Base-by-base conservation (phyloP, 352 stramenopile species). In the Phytopythium ostracodes region DNA sequence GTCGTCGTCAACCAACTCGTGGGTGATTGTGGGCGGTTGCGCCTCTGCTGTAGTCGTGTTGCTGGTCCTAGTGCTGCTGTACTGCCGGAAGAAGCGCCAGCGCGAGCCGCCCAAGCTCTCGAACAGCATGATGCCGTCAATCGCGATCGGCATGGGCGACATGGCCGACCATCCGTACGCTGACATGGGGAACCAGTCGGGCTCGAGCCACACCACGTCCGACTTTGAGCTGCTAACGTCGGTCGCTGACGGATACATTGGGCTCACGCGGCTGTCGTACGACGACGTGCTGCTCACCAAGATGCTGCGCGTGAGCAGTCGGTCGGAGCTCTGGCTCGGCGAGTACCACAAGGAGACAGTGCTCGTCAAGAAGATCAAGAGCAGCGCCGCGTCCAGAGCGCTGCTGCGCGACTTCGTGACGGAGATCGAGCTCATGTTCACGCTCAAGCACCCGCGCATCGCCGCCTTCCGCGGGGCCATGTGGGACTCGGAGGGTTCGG, bases 341-440 rank as follows among this genome's bases (percentile, higher is more conserved):
- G 79, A 88, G 61, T 92, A 87, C 71, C 71, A 72, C 44, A 68
- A 84, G 56, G 71, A 86, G 61, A 59, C 70, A 27, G 83, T 92
- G 43, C 67, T 88, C 46, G 74, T 92, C 58, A 92, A 92, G 72
- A 89, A 89, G 64, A 92, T 92, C 66, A 92, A 92, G 67, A 81
- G 68, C 54, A 84, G 84, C 62, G 81, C 83, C 7, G 74, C 82
- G 49, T 85, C 79, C 33, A 84, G 87, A 25, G 64, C 75, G 1
- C 62, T 89, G 22, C 67, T 91, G 57, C 83, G 79, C 31, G 83
- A 88, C 65, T 91, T 89, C 59, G 79, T 92, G 31, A 87, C 83
- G n/a, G 83, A 92, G 62, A 87, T 92, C 42, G 81, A 89, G 72
- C 74, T 87, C 47, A 92, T 92, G 72, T 76, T 84, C 36, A 71